Evolutionary conservation across 495 filamentous ascomycete species (phyloP), one percentile per base, ranked within the genome.

Genomic region (Penicillium subrubescens): DNA sequence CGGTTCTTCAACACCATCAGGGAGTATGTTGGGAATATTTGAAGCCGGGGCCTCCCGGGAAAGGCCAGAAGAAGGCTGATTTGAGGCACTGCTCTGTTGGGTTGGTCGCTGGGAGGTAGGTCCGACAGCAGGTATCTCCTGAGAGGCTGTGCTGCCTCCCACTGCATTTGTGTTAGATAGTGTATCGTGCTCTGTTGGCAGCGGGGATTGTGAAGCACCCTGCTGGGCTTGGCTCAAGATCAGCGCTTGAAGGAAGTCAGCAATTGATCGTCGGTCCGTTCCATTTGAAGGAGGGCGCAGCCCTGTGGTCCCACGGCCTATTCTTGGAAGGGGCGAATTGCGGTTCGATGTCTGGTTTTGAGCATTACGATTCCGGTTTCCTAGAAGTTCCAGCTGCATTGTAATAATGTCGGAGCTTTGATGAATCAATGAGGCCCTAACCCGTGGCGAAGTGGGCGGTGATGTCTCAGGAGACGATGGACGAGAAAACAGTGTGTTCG

Each of bases 341-440:
- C 52, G 61, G 25, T 35, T 39, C 14, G 58, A 41, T 11, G 57
- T 53, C 12, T 66, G 64, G 43, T 62, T 61, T 44, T 73, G 73
- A 3, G 64, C n/a, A 25, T 66, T 74, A 33, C 67, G 79, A 54
- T 69, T 79, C 4, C 68, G 79, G 59, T 76, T 80, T 3, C 71
- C 71, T 37, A 81, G 57, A 2, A 83, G 64, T 51, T 81, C 80
- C 25, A 83, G 59, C 53, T 83, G 79, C 81, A 82, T 83, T 5
- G 81, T 82, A 58, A 82, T 81, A n/a, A 81, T 72, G 58, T 82
- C 79, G 6, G 81, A 77, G 48, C 78, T 77, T 34, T 81, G 78
- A 60, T 82, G 79, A 25, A 82, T 77, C 43, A 83, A 67, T 1
- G 80, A 82, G 17, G 81, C 79, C 27, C 81, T 72, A 25, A 83